Base-by-base conservation (phyloP, 495 filamentous ascomycete genomes). In the Monascus purpureus region DNA sequence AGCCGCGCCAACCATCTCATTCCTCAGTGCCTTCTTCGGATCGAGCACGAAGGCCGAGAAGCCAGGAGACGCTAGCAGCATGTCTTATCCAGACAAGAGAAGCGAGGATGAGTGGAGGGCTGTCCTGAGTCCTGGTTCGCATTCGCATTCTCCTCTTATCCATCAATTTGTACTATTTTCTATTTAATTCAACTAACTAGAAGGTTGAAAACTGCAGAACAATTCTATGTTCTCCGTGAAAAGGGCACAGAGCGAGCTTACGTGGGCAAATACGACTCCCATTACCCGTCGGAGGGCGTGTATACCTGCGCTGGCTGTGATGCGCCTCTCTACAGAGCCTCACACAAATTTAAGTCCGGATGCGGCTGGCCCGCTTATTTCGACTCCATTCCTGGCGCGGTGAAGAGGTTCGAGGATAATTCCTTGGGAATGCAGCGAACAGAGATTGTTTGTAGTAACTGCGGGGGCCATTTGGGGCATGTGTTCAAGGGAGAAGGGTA, bases 361-460 rank as follows among this genome's bases (percentile, higher is more conserved):
- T 97, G 90, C 57, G 90, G 90, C 30, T 97, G 90, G 90, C 90
- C 90, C 0, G 90, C 90, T 7, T 97, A 95, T 53, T 97, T 85
- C 39, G 90, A 97, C 53, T 82, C 75, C 29, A 72, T 95, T 29
- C 85, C 88, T 0, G 87, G 85, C 1, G 90, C 88, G 1, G 84
- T 97, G 23, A 80, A 65, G 17, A 61, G 86, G 33, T 75, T 86
- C 47, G 71, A 71, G 36, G 90, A 97, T 53, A 61, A 53, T 32
- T 61, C 73, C 0, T 71, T 81, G 34, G 90, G 90, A 17, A 93
- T 94, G 83, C 52, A 65, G 42, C 65, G 90, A 35, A 94, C 74
- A 28, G 90, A 97, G 67, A 96, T 97, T 47, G 75, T 85, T 26
- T 97, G 90, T 59, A 68, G 66, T 33, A 90, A 87, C 55, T 97